A percentile compares a stretch with the other conserved stretches of the same genome.
These are phyloP conservation scores for Centrapalus pauciflorus DNA, from an alignment of 129 eudicot genomes.

Conservation along the genomic window DNA sequence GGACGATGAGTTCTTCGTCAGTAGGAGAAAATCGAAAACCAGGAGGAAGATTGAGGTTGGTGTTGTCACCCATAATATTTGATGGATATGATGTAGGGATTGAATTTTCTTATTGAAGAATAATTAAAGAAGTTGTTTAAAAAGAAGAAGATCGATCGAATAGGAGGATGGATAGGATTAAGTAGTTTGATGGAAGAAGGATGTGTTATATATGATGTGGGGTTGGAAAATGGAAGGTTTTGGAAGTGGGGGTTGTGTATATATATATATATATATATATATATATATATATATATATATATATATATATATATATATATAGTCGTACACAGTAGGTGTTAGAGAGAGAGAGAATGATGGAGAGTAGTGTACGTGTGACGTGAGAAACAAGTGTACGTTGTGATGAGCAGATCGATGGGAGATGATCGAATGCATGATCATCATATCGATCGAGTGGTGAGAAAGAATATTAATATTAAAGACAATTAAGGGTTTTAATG, in stretches of 20 bases:
- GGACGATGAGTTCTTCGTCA: conserved; percentile 89
- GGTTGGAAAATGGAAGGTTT: conserved; percentile 32
- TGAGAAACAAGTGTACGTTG: conserved; percentile 58
- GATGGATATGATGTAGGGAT: too few relatives aligned
- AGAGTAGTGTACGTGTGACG: conserved; percentile 34
- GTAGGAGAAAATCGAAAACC: conserved; percentile 89
- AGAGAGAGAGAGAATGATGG: conserved; percentile 22
- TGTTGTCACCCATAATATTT: conserved; percentile 45
- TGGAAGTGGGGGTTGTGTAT: conserved; percentile 38
- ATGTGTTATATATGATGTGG: conserved; percentile 20
- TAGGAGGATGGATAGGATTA: too few relatives aligned
- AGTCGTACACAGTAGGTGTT: too few relatives aligned
- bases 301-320: too few relatives aligned
- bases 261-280: conserved; percentile 48
- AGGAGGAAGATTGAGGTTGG: conserved; percentile 69
- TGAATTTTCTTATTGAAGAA: background rate
- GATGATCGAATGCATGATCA: too few relatives aligned
- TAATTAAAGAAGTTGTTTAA: background rate
- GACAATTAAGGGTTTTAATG: conserved; percentile 1
- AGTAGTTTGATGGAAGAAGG: conserved; percentile 26
- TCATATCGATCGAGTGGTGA: too few relatives aligned
- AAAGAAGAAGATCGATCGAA: conserved; percentile 10
- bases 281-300: too few relatives aligned
- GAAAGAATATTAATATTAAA: too few relatives aligned
- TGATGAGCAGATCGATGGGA: conserved; percentile 29